phyloP scores from a whole-genome alignment of 805 yeast genomes.

The Yarrowia sp. region DNA sequence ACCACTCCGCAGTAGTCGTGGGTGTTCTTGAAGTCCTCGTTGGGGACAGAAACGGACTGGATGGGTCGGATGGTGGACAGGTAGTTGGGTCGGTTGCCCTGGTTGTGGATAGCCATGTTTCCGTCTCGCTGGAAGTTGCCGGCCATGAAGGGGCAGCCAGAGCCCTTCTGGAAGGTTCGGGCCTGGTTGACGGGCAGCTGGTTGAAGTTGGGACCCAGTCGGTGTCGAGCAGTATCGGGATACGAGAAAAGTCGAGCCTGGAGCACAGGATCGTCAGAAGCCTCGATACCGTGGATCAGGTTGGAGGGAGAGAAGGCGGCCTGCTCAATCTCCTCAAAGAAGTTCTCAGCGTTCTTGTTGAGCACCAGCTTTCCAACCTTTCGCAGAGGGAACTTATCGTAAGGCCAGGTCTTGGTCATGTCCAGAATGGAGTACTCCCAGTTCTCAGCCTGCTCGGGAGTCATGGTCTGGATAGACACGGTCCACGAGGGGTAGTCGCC shows the following conservation, averaged over 20 bases:
- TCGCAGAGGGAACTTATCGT: slow-evolving; percentile 82
- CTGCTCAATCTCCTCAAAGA: slow-evolving; percentile 87
- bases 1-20: slow-evolving; percentile 32
- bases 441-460: slow-evolving; percentile 76
- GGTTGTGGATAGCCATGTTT: slow-evolving; percentile 12
- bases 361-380: slow-evolving; percentile 80
- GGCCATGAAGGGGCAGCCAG: slow-evolving; percentile 32
- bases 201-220: slow-evolving; percentile 75
- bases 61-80: slow-evolving; percentile 30
- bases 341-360: slow-evolving; percentile 85
- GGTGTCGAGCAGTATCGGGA: slow-evolving; percentile 85
- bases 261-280: slow-evolving; percentile 83
- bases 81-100: slow-evolving; percentile 36
- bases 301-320: slow-evolving; percentile 86
- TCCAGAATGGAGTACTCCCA: slow-evolving; percentile 85
- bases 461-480: slow-evolving; percentile 83
- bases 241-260: slow-evolving; percentile 83
- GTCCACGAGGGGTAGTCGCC: slow-evolving; percentile 88
- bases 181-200: slow-evolving; percentile 79
- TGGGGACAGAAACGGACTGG: slow-evolving; percentile 28
- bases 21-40: slow-evolving; percentile 25
- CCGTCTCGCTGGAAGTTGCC: slow-evolving; percentile 39
- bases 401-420: slow-evolving; percentile 93
- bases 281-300: slow-evolving; percentile 82
- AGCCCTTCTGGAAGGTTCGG: slow-evolving; percentile 23